A percentile compares a stretch with the other conserved stretches of the same genome.
phyloP scores from a whole-genome alignment of 2,329 filamentous ascomycete species.

The Paracorniculantispora psalliotae region DNA sequence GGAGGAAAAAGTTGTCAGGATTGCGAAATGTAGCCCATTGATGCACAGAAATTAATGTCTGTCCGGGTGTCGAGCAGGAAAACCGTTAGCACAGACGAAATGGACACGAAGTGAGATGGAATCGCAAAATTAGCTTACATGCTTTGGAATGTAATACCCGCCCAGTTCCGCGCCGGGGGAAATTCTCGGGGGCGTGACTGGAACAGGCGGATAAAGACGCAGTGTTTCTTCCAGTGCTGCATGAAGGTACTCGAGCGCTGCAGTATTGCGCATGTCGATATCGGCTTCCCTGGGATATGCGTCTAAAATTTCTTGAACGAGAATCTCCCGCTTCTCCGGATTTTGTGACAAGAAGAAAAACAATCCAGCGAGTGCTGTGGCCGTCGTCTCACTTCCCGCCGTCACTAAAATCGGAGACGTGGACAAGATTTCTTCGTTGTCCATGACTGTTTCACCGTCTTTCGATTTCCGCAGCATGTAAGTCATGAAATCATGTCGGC shows the following conservation, averaged over 20 bases:
- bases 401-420: constrained; percentile 22
- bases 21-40: constrained; percentile 43
- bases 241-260: constrained; percentile 30
- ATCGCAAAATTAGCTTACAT: constrained; percentile 22
- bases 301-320: constrained; percentile 32
- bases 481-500: constrained; percentile 20
- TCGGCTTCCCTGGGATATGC: constrained; percentile 31
- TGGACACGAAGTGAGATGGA: background rate
- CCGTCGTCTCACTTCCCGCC: constrained; percentile 31
- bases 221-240: constrained; percentile 39
- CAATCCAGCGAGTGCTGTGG: constrained; percentile 25
- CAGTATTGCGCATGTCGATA: constrained; percentile 32
- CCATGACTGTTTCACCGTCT: constrained; percentile 25
- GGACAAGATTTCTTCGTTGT: constrained; percentile 28
- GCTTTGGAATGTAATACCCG: constrained; percentile 29
- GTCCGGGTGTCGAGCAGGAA: background rate
- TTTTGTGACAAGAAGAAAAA: constrained; percentile 28
- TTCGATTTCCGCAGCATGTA: constrained; percentile 29
- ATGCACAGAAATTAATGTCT: constrained; percentile 39
- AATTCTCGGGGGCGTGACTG: constrained; percentile 24
- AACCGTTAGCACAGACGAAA: background rate
- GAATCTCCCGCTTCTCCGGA: constrained; percentile 24
- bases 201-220: constrained; percentile 32
- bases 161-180: constrained; percentile 30
- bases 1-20: constrained; percentile 38